These are phyloP conservation scores for Schizosaccharomyces lindneri DNA, from an alignment of 805 yeast genomes.

Conservation along the genomic window DNA sequence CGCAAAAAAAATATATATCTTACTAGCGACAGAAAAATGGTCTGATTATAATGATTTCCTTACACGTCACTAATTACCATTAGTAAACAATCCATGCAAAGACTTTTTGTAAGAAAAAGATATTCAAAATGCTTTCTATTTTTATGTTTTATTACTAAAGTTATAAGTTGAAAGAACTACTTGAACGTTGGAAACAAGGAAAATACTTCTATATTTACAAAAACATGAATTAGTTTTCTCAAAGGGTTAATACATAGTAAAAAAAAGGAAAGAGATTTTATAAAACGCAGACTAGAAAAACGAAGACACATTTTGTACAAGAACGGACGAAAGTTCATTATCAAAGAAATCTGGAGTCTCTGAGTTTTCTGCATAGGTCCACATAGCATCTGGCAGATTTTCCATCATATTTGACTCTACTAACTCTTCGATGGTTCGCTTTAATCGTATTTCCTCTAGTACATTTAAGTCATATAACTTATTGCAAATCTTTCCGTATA, in stretches of 20 bases:
- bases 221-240: not conserved
- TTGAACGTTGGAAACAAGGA: too few relatives aligned
- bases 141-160: too few relatives aligned
- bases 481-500: not conserved
- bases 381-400: not conserved
- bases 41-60: too few relatives aligned
- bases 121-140: too few relatives aligned
- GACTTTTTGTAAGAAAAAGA: too few relatives aligned
- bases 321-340: not conserved
- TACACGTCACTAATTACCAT: too few relatives aligned
- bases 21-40: too few relatives aligned
- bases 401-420: not conserved
- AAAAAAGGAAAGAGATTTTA: not conserved
- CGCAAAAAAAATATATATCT: too few relatives aligned
- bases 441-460: not conserved
- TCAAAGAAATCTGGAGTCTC: not conserved
- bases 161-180: too few relatives aligned
- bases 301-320: not conserved
- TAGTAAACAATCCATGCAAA: too few relatives aligned
- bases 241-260: not conserved
- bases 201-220: not conserved
- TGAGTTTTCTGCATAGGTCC: not conserved
- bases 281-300: too few relatives aligned
- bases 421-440: not conserved
- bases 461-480: not conserved